Evolutionary conservation across 306 rosid genomes (phyloP).

Genomic region (Delonix regia): DNA sequence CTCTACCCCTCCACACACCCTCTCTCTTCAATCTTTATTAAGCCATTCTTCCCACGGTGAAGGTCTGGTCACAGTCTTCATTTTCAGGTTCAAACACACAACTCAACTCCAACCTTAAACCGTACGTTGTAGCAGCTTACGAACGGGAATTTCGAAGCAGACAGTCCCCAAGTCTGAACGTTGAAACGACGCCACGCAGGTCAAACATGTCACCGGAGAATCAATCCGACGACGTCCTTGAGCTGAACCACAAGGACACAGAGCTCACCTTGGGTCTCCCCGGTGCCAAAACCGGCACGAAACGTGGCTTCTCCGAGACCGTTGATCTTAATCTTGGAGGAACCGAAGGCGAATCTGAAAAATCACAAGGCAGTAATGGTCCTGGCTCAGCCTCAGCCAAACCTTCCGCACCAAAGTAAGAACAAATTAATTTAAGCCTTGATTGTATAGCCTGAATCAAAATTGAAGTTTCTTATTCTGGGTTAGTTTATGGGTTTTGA

Average conservation of each 20-base stretch:
- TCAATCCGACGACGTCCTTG: neutral
- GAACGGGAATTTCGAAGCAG: no score
- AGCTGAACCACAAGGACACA: conserved; percentile 49
- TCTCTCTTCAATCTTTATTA: conserved; percentile 6
- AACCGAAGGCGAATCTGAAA: neutral
- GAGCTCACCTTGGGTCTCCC: conserved; percentile 70
- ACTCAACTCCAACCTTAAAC: no score
- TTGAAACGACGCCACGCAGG: neutral
- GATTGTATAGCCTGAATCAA: no score
- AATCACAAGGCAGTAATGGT: neutral
- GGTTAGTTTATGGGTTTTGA: neutral
- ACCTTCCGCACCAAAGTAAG: conserved; percentile 53
- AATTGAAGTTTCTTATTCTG: neutral
- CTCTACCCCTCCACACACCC: conserved; percentile 12
- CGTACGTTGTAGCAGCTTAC: no score
- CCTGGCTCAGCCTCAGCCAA: neutral
- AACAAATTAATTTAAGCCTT: neutral
- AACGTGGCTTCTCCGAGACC: conserved; percentile 61
- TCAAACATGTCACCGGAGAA: neutral
- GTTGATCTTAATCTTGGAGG: conserved; percentile 38
- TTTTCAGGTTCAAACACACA: no score
- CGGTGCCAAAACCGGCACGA: conserved; percentile 46
- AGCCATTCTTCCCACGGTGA: neutral
- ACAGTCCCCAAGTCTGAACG: neutral
- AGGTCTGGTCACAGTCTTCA: neutral